Conservation (phyloP, 2,329 filamentous ascomycete genomes). For the Truncatella angustata region DNA sequence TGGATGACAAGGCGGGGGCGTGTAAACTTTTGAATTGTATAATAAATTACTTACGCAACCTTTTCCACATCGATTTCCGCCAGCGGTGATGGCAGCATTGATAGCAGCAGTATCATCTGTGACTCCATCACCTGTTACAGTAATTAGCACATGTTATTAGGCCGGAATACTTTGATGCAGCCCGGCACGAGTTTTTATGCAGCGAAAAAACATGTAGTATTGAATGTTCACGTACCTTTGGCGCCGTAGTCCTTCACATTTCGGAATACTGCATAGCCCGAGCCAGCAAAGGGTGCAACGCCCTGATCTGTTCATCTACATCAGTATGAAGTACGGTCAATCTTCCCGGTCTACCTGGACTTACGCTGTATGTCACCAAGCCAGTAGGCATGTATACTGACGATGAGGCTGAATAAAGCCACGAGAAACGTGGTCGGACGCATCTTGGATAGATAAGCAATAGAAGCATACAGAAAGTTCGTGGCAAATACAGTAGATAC, state of each 20-base stretch:
- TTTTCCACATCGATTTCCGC: constrained; percentile 38
- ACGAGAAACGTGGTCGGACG: constrained; percentile 27
- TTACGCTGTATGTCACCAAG: constrained; percentile 26
- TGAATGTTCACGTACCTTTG: constrained; percentile 28
- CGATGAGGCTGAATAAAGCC: constrained; percentile 26
- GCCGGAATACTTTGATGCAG: no score
- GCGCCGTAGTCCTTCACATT: constrained; percentile 49
- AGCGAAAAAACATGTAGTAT: background rate
- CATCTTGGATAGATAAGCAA: constrained; percentile 17
- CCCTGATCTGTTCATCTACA: constrained; percentile 34
- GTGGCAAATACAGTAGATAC: background rate
- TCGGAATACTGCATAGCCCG: constrained; percentile 43
- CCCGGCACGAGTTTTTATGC: background rate
- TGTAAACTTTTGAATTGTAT: background rate
- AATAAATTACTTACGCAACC: constrained; percentile 35
- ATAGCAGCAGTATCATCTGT: constrained; percentile 47
- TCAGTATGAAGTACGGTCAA: background rate
- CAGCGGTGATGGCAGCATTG: constrained; percentile 38
- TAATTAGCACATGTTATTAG: constrained; percentile 1
- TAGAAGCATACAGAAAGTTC: background rate
- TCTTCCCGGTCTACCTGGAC: background rate
- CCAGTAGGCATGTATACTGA: constrained; percentile 31
- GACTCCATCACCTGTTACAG: constrained; percentile 36
- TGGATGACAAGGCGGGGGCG: background rate
- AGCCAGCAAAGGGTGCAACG: constrained; percentile 38